These are phyloP conservation scores for Mucor sp. DNA, from an alignment of 371 early-diverging fungal species.

Conservation along the genomic window DNA sequence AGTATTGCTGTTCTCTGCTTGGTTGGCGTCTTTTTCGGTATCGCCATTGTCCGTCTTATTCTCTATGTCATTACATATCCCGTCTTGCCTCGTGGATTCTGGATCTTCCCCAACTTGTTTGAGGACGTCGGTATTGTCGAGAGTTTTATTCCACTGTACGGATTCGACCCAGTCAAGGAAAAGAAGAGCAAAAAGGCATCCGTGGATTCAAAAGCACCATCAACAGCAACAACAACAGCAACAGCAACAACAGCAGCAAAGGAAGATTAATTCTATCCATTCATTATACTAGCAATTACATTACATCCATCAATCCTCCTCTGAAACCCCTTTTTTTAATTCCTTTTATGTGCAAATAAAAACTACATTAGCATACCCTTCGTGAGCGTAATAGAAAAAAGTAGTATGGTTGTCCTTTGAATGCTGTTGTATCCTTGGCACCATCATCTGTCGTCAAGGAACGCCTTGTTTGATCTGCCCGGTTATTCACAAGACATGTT, in stretches of 20 bases:
- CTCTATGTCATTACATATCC: constrained; percentile 84
- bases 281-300: not conserved
- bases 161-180: constrained; percentile 76
- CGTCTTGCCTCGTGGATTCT: constrained; percentile 86
- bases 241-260: constrained; percentile 1
- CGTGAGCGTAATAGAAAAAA: not conserved
- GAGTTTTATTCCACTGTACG: constrained; percentile 96
- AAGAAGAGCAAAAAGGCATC: constrained; percentile 27
- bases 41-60: constrained; percentile 90
- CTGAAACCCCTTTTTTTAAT: not conserved
- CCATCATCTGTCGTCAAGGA: too few relatives aligned
- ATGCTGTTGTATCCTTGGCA: too few relatives aligned
- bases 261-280: not conserved
- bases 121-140: constrained; percentile 98
- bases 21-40: constrained; percentile 88
- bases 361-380: not conserved
- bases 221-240: not conserved
- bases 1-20: constrained; percentile 86
- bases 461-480: too few relatives aligned
- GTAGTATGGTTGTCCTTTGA: too few relatives aligned
- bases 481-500: too few relatives aligned
- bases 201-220: not conserved
- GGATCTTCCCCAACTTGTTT: constrained; percentile 99
- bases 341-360: constrained; percentile 1
- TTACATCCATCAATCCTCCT: not conserved